These are phyloP conservation scores for Pseudozyma sp. DNA, from an alignment of 1,284 basidiomycete species.

Conservation along the genomic window DNA sequence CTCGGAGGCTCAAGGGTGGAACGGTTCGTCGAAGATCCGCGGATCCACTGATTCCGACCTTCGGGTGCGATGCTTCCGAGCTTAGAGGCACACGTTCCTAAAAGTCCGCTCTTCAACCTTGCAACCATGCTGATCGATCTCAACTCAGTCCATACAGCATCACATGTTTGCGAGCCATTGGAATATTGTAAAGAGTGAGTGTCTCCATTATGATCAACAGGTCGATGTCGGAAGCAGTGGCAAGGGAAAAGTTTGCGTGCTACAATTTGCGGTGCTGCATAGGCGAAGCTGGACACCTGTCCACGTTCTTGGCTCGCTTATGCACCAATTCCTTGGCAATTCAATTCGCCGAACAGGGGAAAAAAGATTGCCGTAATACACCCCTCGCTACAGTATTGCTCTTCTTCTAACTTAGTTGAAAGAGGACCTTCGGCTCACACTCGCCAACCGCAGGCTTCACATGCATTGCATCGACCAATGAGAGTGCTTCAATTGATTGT, in stretches of 20 bases:
- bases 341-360: not conserved
- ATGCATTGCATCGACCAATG: no score
- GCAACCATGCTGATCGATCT: not conserved
- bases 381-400: no score
- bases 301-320: slow-evolving; percentile 43
- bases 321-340: slow-evolving; percentile 16
- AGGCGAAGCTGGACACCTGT: slow-evolving; percentile 22
- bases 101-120: not conserved
- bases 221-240: not conserved
- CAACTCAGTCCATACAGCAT: not conserved
- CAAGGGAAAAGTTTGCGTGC: not conserved
- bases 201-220: not conserved
- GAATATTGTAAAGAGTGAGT: not conserved
- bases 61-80: slow-evolving; percentile 17
- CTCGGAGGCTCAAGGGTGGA: not conserved
- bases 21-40: slow-evolving; percentile 3
- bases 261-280: not conserved
- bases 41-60: not conserved
- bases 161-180: not conserved
- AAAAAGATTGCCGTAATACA: no score
- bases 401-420: no score
- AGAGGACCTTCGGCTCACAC: no score
- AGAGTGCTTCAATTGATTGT: no score
- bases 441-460: no score
- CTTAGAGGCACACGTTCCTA: slow-evolving; percentile 25